Base-by-base conservation (phyloP, 2,329 filamentous ascomycete genomes). In the Scedosporium aurantiacum region DNA sequence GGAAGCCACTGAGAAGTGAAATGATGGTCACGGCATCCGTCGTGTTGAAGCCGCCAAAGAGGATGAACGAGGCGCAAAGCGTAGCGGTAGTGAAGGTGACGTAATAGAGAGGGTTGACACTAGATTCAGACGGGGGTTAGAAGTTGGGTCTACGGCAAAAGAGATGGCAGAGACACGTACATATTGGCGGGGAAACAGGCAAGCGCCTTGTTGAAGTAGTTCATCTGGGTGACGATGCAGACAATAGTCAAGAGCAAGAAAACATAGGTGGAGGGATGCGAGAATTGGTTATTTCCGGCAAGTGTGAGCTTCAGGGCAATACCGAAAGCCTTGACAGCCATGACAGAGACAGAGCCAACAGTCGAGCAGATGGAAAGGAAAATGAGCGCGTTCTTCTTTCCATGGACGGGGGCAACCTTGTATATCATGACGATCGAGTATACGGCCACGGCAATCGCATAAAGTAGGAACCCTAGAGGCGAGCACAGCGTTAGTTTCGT, bases 191-290 rank as follows among this genome's bases (percentile, higher is more conserved):
- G 93, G 76, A 97, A 99, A 70, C 95, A 91, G 74, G 91, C 95
- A 63, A 99, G 78, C 6, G 94, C 94, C 76, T 99, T 99, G 81
- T 99, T 99, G 76, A 99, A 96, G 75, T 99, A 99, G 75, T 99
- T 99, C 94, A 99, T 97, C 79, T 99, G 94, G 7, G 92, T 97
- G 67, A 99, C 74, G 71, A 99, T 97, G 78, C 94, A 99, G 65
- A 97, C 90, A 2, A 82, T 81, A 0, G 92, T 94, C 66, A 97
- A 84, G 66, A 99, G 97, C 75, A 93, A 87, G 73, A 99, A 99
- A 65, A 97, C 92, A 69, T 99, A 99, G 63, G 95, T 99, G 58
- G 91, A 96, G 2, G 95, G 90, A 68, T 96, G 90, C 4, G 84
- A 85, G 74, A 99, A 97, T 74, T 99, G 94, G 75, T 99, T 99